Evolutionary conservation across 352 stramenopile species (phyloP), one percentile per base, ranked within the genome.

Genomic region (Phytophthora fragariaefolia): DNA sequence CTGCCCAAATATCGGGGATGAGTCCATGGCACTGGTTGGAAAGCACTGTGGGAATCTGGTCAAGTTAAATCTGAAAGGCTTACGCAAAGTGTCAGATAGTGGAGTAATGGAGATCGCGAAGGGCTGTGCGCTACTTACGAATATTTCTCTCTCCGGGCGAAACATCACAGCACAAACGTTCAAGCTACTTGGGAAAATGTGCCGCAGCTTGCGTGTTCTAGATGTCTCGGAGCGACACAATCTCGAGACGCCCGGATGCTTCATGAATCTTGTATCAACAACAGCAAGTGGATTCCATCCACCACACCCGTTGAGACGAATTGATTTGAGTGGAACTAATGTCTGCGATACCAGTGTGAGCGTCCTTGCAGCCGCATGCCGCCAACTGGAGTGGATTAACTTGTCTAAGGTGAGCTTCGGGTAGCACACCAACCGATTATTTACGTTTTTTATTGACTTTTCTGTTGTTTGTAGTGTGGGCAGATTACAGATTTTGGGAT

Each of bases 331-430:
- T 0, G 59, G 74, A 3, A 89, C 82, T 0, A 85, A 87, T 46
- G 64, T 90, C 22, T 90, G 84, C 28, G 85, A 93, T 54, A 64
- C 65, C 5, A 81, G 80, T n/a, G 74, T 93, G 34, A 78, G 71
- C 13, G 63, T 87, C 15, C 46, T 93, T 6, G 77, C 83, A n/a
- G 58, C 68, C 2, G 61, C 76, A 23, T 91, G 81, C 36, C 67
- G 36, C 7, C 50, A 73, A 34, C 36, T 93, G 4, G 55, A 79
- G 34, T 82, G 63, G 46, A 69, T 91, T 38, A 85, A 85, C 38
- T 23, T 93, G 20, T 87, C 83, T 30, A 90, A 91, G 70, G 79
- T 85, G 26, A 51, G 56, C 38, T 46, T 48, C 28, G 10, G 18
- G n/a, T 24, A 46, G 38, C n/a, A 4, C 10, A 15, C 17, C 17